Conservation (phyloP, 768 basidiomycete species). For the Calocybe indica region DNA sequence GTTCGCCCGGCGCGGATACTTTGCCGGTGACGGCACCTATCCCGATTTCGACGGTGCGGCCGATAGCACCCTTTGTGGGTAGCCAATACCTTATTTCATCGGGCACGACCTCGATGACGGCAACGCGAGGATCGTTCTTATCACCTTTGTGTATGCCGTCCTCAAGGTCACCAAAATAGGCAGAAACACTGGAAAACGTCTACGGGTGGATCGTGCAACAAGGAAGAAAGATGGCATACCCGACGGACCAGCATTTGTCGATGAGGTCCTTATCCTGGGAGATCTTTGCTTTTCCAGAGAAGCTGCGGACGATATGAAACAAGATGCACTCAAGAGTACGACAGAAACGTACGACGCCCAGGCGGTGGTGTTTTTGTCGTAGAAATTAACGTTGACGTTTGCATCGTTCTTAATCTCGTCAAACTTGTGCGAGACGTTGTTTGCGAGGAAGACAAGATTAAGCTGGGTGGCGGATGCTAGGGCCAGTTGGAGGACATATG, state of each 20-base stretch:
- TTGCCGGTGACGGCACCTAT: slow-evolving; percentile 55
- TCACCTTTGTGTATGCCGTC: slow-evolving; percentile 85
- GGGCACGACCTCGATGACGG: slow-evolving; percentile 73
- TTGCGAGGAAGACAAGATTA: slow-evolving; percentile 65
- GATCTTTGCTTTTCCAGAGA: slow-evolving; percentile 66
- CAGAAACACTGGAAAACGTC: slow-evolving; percentile 39
- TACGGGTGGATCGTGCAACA: neutral
- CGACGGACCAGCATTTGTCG: slow-evolving; percentile 56
- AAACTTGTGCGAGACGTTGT: slow-evolving; percentile 67
- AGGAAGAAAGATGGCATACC: slow-evolving; percentile 24
- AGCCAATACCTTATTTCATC: slow-evolving; percentile 82
- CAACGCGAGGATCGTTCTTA: slow-evolving; percentile 70
- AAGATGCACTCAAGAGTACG: neutral
- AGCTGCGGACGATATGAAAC: slow-evolving; percentile 28
- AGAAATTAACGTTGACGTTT: slow-evolving; percentile 79
- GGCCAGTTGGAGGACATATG: neutral
- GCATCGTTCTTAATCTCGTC: slow-evolving; percentile 71
- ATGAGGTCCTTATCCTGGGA: slow-evolving; percentile 57
- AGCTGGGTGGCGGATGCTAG: slow-evolving; percentile 42
- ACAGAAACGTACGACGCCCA: slow-evolving; percentile 56
- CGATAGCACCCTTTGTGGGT: slow-evolving; percentile 52
- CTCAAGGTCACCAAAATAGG: slow-evolving; percentile 84
- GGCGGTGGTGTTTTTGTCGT: slow-evolving; percentile 58
- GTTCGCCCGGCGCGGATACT: slow-evolving; percentile 64
- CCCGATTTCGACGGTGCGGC: slow-evolving; percentile 56